Conservation (phyloP, 352 stramenopile genomes). For the Blastocystis sp. region DNA sequence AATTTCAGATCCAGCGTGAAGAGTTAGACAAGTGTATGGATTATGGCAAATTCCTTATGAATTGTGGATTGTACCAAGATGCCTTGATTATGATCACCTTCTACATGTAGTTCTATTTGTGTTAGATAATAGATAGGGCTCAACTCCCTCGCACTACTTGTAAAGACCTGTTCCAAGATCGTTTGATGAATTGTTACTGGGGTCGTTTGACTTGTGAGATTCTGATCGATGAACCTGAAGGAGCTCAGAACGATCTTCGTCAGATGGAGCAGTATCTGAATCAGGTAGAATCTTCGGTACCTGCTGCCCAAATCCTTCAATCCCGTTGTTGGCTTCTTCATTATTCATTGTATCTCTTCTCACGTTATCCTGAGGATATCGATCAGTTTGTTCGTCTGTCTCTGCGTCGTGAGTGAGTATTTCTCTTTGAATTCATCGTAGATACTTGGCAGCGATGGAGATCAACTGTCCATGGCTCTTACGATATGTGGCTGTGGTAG, state of each 20-base stretch:
- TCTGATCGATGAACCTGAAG: neutral
- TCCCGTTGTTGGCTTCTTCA: neutral
- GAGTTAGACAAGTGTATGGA: neutral
- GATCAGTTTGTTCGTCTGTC: neutral
- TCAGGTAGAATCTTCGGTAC: neutral
- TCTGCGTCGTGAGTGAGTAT: neutral
- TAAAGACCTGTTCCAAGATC: neutral
- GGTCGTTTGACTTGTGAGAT: conserved; percentile 9
- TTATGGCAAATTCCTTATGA: conserved; percentile 16
- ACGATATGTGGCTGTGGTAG: neutral
- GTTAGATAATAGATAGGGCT: neutral
- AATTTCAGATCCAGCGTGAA: neutral
- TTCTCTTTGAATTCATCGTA: neutral
- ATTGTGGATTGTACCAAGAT: neutral
- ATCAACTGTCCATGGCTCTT: neutral
- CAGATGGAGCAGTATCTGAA: neutral
- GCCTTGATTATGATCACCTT: neutral
- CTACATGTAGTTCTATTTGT: neutral
- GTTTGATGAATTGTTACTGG: neutral
- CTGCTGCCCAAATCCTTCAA: neutral
- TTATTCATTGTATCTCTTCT: neutral
- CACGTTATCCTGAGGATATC: neutral
- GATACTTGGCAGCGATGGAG: neutral
- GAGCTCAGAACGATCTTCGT: neutral
- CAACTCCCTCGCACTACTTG: neutral